Evolutionary conservation across 2,329 filamentous ascomycete species (phyloP), one percentile per base, ranked within the genome.

Genomic region (Chaetomium globosum): DNA sequence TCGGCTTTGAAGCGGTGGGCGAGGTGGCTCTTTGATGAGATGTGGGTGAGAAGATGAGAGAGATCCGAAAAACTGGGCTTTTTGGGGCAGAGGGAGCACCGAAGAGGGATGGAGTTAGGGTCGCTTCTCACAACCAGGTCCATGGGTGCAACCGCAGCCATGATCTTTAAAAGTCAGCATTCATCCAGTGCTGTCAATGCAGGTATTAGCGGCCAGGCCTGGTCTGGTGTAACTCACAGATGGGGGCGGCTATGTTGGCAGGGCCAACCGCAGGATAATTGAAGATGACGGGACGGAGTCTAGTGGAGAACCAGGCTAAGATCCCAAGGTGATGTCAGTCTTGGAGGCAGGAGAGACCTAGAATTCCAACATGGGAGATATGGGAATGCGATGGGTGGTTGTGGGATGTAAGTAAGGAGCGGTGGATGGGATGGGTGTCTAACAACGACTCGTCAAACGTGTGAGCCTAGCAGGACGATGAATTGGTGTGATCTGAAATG

Each of bases 21-120:
- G 39, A 97, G 81, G 75, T 98, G 94, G n/a, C 90, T 90, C 75
- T 97, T 97, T 69, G 93, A 97, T 66, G 90, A 87, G 68, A 97
- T 87, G 75, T 98, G 94, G 13, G 94, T 98, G 74, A 98, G 85
- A 46, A 97, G 82, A 77, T 97, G 94, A 39, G 93, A 97, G 53
- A 93, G 83, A 77, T 98, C 94, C 63, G 92, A 96, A 79, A 97
- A 97, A 33, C 79, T 85, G 48, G 92, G 91, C 67, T 84, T 85
- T 70, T 89, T 91, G 43, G 90, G 89, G 75, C 94, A 98, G 71
- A 97, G 89, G 73, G 83, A 88, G 85, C 94, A 98, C 71, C 87
- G 80, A 57, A 97, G 86, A 64, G 90, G 87, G 65, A 93, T 88
- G 56, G 75, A 46, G 55, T 55, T 51, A 57, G 66, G 62, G 16